phyloP scores from a whole-genome alignment of 768 basidiomycete genomes.

The Vishniacozyma victoriae region DNA sequence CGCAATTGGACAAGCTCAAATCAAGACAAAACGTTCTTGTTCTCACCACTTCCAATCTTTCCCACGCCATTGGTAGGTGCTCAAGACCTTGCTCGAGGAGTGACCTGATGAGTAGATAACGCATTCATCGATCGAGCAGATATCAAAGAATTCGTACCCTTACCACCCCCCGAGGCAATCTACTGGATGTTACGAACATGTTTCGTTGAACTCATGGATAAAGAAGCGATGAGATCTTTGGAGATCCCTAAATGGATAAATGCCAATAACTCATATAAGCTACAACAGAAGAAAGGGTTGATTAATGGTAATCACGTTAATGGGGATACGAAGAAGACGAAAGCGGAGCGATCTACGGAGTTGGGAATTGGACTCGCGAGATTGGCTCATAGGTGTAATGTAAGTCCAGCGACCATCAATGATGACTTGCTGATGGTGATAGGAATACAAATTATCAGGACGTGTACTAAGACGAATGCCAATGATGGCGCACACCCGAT shows the following conservation, averaged over 20 bases:
- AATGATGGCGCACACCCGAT: conserved; percentile 80
- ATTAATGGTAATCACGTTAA: conserved; percentile 13
- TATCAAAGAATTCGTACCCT: conserved; percentile 87
- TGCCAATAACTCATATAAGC: neutral
- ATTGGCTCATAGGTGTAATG: conserved; percentile 73
- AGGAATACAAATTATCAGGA: conserved; percentile 73
- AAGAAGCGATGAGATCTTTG: conserved; percentile 61
- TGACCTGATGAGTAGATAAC: too few species aligned
- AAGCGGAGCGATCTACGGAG: conserved; percentile 27
- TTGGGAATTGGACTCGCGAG: conserved; percentile 58
- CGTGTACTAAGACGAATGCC: conserved; percentile 87
- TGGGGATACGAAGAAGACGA: conserved; percentile 16
- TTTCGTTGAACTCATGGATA: conserved; percentile 68
- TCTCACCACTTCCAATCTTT: conserved; percentile 93
- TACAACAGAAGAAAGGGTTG: too few species aligned
- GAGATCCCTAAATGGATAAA: conserved; percentile 51
- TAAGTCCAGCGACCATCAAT: conserved; percentile 49
- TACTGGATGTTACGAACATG: conserved; percentile 86
- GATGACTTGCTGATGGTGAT: conserved; percentile 11
- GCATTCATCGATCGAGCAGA: conserved; percentile 97
- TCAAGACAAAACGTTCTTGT: conserved; percentile 89
- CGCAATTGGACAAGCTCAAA: conserved; percentile 91
- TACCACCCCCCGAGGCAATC: conserved; percentile 83
- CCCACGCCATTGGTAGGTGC: conserved; percentile 83
- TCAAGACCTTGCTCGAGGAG: too few species aligned